phyloP scores from a whole-genome alignment of 2,329 filamentous ascomycete species.

The Talaromyces sp. region DNA sequence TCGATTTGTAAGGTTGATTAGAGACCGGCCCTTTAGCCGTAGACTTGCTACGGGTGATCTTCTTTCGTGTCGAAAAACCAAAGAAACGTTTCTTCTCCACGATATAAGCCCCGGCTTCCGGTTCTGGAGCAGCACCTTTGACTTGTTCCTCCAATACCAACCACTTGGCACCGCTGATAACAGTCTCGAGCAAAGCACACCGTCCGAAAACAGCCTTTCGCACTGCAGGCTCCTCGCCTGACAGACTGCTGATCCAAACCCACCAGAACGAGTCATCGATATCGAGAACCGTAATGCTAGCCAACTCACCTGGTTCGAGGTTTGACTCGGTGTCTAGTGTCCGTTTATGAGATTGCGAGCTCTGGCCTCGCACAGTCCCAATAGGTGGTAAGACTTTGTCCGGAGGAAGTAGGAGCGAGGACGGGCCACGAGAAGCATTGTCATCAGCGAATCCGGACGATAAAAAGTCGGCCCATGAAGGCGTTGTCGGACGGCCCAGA shows the following conservation, averaged over 20 bases:
- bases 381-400: slow-evolving; percentile 90
- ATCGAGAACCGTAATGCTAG: slow-evolving; percentile 80
- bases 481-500: slow-evolving; percentile 80
- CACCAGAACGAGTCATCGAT: slow-evolving; percentile 98
- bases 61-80: slow-evolving; percentile 70
- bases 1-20: slow-evolving; percentile 51
- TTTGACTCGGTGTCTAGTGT: slow-evolving; percentile 64
- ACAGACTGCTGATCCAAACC: slow-evolving; percentile 98
- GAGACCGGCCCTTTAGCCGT: slow-evolving; percentile 57
- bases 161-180: slow-evolving; percentile 78
- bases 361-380: slow-evolving; percentile 65
- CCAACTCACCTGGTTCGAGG: slow-evolving; percentile 87
- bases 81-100: slow-evolving; percentile 95
- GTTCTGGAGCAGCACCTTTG: slow-evolving; percentile 83
- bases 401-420: slow-evolving; percentile 76
- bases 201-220: slow-evolving; percentile 92
- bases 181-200: slow-evolving; percentile 87
- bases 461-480: slow-evolving; percentile 97
- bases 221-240: slow-evolving; percentile 77
- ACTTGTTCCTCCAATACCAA: slow-evolving; percentile 95
- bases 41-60: slow-evolving; percentile 67
- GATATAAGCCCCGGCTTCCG: slow-evolving; percentile 80
- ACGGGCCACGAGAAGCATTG: slow-evolving; percentile 59
- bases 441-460: slow-evolving; percentile 86
- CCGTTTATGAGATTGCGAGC: slow-evolving; percentile 78